phyloP scores from a whole-genome alignment of 345 rosid species.

The Populus deltoides region DNA sequence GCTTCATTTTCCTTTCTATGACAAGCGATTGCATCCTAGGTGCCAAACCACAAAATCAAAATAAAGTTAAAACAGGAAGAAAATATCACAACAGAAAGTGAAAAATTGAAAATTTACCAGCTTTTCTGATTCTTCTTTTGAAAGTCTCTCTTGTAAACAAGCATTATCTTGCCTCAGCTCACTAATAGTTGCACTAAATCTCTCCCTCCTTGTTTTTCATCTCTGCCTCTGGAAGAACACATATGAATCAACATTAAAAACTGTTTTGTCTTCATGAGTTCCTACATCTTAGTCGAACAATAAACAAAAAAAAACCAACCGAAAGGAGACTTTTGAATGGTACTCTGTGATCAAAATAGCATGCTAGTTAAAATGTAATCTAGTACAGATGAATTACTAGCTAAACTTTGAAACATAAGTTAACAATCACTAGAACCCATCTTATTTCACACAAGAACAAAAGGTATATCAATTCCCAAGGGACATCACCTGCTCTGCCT shows the following conservation, averaged over 20 bases:
- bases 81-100: neutral
- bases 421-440: neutral
- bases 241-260: constrained; percentile 11
- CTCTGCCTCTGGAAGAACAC: constrained; percentile 46
- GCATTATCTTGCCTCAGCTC: constrained; percentile 48
- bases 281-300: neutral
- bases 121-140: constrained; percentile 64
- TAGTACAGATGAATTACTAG: neutral
- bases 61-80: neutral
- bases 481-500: neutral
- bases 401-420: neutral
- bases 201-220: constrained; percentile 58
- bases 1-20: constrained; percentile 62
- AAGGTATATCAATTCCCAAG: neutral
- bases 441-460: neutral
- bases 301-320: neutral
- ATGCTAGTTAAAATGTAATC: neutral
- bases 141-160: constrained; percentile 48
- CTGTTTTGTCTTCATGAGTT: neutral
- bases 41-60: constrained; percentile 11
- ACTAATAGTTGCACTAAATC: constrained; percentile 32
- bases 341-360: neutral
- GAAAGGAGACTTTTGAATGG: neutral
- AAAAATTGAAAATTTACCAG: constrained; percentile 39
- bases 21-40: constrained; percentile 63